Conservation (phyloP, 768 basidiomycete genomes). For the Ephemerocybe angulata region DNA sequence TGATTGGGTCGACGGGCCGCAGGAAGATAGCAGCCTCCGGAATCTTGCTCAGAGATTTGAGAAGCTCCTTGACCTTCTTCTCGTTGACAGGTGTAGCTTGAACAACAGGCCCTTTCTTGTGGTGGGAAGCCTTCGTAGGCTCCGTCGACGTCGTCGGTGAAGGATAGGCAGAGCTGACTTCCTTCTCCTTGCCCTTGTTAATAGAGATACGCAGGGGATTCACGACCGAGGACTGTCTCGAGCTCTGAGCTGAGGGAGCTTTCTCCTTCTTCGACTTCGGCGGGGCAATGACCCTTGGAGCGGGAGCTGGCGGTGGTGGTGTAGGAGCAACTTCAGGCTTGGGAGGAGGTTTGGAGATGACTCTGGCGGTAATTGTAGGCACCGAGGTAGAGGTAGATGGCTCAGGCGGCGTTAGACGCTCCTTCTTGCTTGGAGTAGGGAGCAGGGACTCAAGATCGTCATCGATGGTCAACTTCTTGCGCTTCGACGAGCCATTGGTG, state of each 20-base stretch:
- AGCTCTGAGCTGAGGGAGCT: constrained; percentile 15
- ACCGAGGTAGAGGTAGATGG: constrained; percentile 18
- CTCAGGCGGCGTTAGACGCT: constrained; percentile 8
- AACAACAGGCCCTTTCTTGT: constrained; percentile 30
- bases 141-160: constrained; percentile 30
- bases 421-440: constrained; percentile 14
- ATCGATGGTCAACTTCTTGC: constrained; percentile 15
- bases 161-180: constrained; percentile 30
- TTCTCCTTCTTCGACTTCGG: constrained; percentile 46
- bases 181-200: constrained; percentile 74
- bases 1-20: constrained; percentile 77
- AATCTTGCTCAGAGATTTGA: constrained; percentile 56
- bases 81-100: constrained; percentile 61
- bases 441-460: constrained; percentile 12
- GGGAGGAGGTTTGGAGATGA: constrained; percentile 11
- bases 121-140: constrained; percentile 7
- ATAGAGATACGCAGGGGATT: constrained; percentile 41
- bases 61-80: constrained; percentile 76
- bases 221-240: constrained; percentile 17
- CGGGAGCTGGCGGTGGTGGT: constrained; percentile 16
- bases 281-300: constrained; percentile 5
- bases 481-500: constrained; percentile 2
- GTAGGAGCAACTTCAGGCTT: constrained; percentile 25
- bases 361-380: neutral
- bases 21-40: constrained; percentile 72